Conservation (phyloP, 2,329 filamentous ascomycete species). For the Tolypocladium sp. region DNA sequence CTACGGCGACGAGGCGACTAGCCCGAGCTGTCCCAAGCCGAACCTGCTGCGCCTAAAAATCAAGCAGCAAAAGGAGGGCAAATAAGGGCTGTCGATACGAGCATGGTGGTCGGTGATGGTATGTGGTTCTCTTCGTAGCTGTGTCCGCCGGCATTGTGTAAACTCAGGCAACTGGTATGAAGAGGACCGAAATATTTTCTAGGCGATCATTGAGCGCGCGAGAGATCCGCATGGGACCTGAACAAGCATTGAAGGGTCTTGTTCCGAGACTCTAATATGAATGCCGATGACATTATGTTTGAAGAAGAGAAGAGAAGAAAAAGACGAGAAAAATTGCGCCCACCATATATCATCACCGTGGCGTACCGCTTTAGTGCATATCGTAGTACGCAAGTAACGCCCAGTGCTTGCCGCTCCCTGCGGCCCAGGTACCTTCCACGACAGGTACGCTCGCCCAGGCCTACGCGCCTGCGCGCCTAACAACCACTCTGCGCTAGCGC, state of each 20-base stretch:
- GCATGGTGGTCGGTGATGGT: slow-evolving; percentile 8
- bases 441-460: neutral
- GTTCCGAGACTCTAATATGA: slow-evolving; percentile 99
- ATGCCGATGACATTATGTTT: slow-evolving; percentile 68
- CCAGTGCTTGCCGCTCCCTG: neutral
- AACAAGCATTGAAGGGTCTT: slow-evolving; percentile 83
- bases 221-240: slow-evolving; percentile 74
- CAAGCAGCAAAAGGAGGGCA: slow-evolving; percentile 54
- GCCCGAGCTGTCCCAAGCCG: slow-evolving; percentile 79
- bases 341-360: neutral
- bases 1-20: slow-evolving; percentile 66
- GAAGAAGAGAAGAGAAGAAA: slow-evolving; percentile 35
- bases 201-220: slow-evolving; percentile 97
- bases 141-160: slow-evolving; percentile 34
- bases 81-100: slow-evolving; percentile 1
- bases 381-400: slow-evolving; percentile 5
- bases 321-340: slow-evolving; percentile 15
- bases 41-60: slow-evolving; percentile 74
- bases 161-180: slow-evolving; percentile 60
- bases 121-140: slow-evolving; percentile 36
- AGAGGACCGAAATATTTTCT: slow-evolving; percentile 66
- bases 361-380: slow-evolving; percentile 16
- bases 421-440: neutral
- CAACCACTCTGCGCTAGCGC: neutral
- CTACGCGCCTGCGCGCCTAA: neutral